These are phyloP conservation scores for Jacaranda copaia DNA, from an alignment of 257 asterid species.

Conservation along the genomic window DNA sequence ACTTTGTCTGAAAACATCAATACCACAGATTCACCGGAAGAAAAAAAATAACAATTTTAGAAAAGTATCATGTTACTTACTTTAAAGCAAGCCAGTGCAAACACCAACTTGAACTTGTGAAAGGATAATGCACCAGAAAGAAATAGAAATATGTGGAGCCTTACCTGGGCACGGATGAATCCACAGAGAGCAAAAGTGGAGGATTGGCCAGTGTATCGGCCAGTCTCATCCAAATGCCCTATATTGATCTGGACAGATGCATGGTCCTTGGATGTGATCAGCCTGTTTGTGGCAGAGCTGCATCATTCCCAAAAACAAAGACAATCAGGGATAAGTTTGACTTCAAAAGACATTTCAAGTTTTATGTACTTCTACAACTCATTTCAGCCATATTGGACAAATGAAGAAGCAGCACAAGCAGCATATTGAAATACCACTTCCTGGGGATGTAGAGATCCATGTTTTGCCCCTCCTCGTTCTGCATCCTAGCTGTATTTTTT, in stretches of 20 bases:
- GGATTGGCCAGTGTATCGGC: constrained; percentile 64
- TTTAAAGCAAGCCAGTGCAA: not conserved
- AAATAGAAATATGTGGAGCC: not conserved
- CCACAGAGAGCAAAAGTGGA: constrained; percentile 93
- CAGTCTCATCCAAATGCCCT: constrained; percentile 83
- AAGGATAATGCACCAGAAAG: not conserved
- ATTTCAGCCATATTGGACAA: not conserved
- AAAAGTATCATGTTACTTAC: not conserved
- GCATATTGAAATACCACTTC: constrained; percentile 49
- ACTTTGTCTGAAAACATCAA: too few species aligned
- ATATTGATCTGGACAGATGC: constrained; percentile 87
- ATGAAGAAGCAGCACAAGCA: not conserved
- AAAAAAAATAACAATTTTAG: not conserved
- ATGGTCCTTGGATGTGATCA: constrained; percentile 92
- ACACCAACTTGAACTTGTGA: not conserved
- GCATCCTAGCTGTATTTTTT: constrained; percentile 51
- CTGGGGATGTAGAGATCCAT: constrained; percentile 78
- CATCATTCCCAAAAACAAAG: constrained; percentile 10
- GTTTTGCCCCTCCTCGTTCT: constrained; percentile 77
- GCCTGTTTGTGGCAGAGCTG: constrained; percentile 91
- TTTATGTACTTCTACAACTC: not conserved
- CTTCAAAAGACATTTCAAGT: not conserved
- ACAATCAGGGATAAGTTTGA: not conserved
- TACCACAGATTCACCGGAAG: too few species aligned
- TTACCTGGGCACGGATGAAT: constrained; percentile 84